Evolutionary conservation across 441 rosid genomes (phyloP).

Genomic region (Kokia cookei): DNA sequence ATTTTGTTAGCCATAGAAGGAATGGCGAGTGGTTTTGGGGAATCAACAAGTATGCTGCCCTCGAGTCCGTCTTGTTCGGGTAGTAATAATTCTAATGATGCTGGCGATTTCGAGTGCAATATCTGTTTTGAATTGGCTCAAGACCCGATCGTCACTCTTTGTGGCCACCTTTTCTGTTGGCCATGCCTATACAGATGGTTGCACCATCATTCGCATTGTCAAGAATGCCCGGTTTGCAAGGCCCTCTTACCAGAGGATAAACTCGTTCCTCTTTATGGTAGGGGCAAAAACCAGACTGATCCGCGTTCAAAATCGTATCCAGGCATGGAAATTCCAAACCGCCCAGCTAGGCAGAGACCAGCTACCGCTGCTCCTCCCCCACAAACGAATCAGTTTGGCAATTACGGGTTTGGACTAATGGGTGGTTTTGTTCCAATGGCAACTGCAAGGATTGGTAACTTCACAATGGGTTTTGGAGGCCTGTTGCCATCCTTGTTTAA

Average conservation of each 20-base stretch:
- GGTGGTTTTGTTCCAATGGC: slow-evolving; percentile 64
- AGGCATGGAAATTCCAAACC: slow-evolving; percentile 48
- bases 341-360: slow-evolving; percentile 73
- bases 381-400: slow-evolving; percentile 33
- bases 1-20: not conserved
- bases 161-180: slow-evolving; percentile 82
- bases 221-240: slow-evolving; percentile 89
- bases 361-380: slow-evolving; percentile 57
- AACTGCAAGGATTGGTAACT: slow-evolving; percentile 57
- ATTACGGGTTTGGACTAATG: slow-evolving; percentile 53
- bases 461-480: slow-evolving; percentile 67
- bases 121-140: slow-evolving; percentile 90
- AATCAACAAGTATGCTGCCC: slow-evolving; percentile 28
- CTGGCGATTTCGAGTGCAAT: slow-evolving; percentile 81
- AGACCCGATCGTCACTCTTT: slow-evolving; percentile 86
- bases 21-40: slow-evolving; percentile 42
- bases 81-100: slow-evolving; percentile 32
- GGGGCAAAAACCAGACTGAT: slow-evolving; percentile 68
- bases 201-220: slow-evolving; percentile 71
- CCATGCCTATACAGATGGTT: slow-evolving; percentile 85
- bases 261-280: slow-evolving; percentile 84
- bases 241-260: slow-evolving; percentile 76
- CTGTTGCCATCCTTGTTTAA: slow-evolving; percentile 63
- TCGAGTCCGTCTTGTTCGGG: slow-evolving; percentile 26
- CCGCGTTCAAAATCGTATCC: slow-evolving; percentile 65